Evolutionary conservation across 2,329 filamentous ascomycete species (phyloP).

Genomic region (Didymella segeticola): DNA sequence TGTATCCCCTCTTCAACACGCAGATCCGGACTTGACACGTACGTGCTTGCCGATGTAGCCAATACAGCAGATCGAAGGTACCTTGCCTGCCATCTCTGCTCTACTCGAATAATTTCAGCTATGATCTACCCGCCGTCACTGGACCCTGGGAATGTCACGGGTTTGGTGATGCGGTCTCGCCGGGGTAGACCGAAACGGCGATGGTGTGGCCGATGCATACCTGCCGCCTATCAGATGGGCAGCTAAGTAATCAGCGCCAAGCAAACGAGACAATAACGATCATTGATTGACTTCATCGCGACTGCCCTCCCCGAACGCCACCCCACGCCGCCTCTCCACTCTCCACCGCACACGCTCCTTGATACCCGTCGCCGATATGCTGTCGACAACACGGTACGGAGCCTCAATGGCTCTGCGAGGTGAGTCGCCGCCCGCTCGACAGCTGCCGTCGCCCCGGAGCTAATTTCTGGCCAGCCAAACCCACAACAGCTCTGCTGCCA

Average conservation of each 20-base stretch:
- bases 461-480: slow-evolving; percentile 64
- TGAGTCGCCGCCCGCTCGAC: slow-evolving; percentile 44
- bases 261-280: slow-evolving; percentile 31
- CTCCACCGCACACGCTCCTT: slow-evolving; percentile 43
- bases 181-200: slow-evolving; percentile 34
- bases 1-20: background rate
- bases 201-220: slow-evolving; percentile 25
- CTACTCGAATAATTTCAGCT: background rate
- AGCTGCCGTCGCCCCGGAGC: slow-evolving; percentile 27
- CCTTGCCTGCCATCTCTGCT: slow-evolving; percentile 54
- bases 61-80: slow-evolving; percentile 85
- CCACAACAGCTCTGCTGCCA: slow-evolving; percentile 67
- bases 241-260: slow-evolving; percentile 36
- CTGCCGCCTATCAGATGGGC: slow-evolving; percentile 41
- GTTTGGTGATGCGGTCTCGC: slow-evolving; percentile 23
- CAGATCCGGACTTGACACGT: background rate
- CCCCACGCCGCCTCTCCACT: slow-evolving; percentile 48
- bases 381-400: slow-evolving; percentile 59
- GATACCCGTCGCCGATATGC: slow-evolving; percentile 52
- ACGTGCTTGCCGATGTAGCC: slow-evolving; percentile 87
- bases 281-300: slow-evolving; percentile 43
- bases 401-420: slow-evolving; percentile 63
- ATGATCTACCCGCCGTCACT: background rate
- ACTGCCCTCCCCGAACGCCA: slow-evolving; percentile 39
- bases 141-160: slow-evolving; percentile 9